Evolutionary conservation across 2,329 filamentous ascomycete species (phyloP).

Genomic region (Clarireedia hainanense): DNA sequence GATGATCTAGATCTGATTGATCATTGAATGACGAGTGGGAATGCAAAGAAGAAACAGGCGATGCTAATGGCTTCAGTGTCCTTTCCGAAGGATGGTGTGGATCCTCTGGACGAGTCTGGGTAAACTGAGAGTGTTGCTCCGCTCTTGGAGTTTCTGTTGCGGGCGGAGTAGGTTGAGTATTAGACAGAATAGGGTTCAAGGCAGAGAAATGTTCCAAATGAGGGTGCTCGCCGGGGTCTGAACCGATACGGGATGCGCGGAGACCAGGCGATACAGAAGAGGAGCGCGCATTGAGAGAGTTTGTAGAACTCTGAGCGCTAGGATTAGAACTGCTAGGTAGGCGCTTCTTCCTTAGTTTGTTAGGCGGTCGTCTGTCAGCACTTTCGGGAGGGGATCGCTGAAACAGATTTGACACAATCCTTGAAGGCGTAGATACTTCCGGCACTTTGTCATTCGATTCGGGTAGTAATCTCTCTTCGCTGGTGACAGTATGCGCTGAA

Average conservation of each 20-base stretch:
- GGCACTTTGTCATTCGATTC: conserved; percentile 16
- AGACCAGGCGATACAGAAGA: conserved; percentile 25
- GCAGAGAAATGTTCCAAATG: neutral
- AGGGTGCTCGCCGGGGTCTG: conserved; percentile 23
- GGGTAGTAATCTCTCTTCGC: conserved; percentile 41
- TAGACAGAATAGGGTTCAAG: conserved; percentile 9
- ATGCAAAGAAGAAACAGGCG: conserved; percentile 66
- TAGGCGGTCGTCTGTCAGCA: conserved; percentile 62
- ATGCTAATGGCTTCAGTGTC: conserved; percentile 57
- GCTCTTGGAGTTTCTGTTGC: conserved; percentile 20
- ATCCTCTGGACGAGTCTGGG: conserved; percentile 17
- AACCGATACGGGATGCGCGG: conserved; percentile 26
- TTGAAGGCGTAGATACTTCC: conserved; percentile 47
- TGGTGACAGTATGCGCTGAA: conserved; percentile 29
- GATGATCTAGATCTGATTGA: conserved; percentile 69
- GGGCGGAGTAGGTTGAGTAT: conserved; percentile 21
- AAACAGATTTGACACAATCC: conserved; percentile 62
- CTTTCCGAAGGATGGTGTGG: conserved; percentile 20
- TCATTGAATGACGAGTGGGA: conserved; percentile 65
- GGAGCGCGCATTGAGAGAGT: conserved; percentile 52
- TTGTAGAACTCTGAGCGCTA: conserved; percentile 84
- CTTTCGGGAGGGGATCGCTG: conserved; percentile 58
- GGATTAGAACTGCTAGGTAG: conserved; percentile 68
- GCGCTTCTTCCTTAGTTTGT: conserved; percentile 83
- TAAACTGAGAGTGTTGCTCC: conserved; percentile 15